Conservation (phyloP, 2,329 filamentous ascomycete genomes). For the Phialophora macrospora region DNA sequence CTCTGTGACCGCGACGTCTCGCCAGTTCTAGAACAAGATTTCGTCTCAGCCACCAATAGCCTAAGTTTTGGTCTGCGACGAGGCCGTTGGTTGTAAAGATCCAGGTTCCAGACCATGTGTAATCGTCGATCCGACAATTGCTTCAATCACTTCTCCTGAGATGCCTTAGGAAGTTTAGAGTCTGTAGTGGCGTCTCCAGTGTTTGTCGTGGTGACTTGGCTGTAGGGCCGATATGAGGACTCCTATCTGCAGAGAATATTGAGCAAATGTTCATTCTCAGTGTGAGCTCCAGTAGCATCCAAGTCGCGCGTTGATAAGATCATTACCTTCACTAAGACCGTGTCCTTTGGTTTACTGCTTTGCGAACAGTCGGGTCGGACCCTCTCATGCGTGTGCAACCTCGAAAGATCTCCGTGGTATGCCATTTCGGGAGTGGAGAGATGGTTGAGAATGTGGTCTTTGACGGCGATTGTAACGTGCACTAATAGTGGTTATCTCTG, state of each 20-base stretch:
- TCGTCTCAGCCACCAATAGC: too few relatives aligned
- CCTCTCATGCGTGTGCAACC: slow-evolving; percentile 10
- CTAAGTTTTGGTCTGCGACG: too few relatives aligned
- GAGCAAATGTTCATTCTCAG: slow-evolving; percentile 62
- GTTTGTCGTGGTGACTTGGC: slow-evolving; percentile 61
- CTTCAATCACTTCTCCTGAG: too few relatives aligned
- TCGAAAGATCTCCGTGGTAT: not conserved
- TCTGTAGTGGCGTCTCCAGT: slow-evolving; percentile 51
- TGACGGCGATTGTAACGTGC: not conserved
- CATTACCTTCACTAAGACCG: not conserved
- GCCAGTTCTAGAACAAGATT: too few relatives aligned
- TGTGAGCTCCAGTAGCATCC: not conserved
- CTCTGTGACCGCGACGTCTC: too few relatives aligned
- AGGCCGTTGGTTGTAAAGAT: too few relatives aligned
- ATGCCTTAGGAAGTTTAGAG: too few relatives aligned
- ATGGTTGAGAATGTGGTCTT: not conserved
- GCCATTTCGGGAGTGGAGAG: not conserved
- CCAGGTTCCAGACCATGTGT: too few relatives aligned
- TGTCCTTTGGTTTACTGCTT: not conserved
- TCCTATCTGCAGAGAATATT: slow-evolving; percentile 76
- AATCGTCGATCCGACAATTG: too few relatives aligned
- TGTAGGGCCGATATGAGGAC: too few relatives aligned
- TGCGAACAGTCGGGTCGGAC: not conserved
- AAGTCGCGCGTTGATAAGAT: not conserved
- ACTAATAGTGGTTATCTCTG: not conserved